Conservation (phyloP, 306 rosid genomes). For the Gastrolobium villosum region DNA sequence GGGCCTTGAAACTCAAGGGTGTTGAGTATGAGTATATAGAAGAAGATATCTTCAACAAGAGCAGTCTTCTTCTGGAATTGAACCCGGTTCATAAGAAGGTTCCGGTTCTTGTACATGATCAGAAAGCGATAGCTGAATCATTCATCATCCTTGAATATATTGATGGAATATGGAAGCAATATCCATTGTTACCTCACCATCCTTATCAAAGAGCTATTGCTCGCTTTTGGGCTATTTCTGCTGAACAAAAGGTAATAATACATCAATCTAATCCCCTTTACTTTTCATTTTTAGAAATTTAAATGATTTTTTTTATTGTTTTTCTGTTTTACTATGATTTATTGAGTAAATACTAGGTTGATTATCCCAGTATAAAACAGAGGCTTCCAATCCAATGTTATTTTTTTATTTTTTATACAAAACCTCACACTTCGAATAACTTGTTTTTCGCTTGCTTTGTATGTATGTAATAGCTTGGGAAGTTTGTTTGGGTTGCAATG, state of each 20-base stretch:
- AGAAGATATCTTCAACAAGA: constrained; percentile 54
- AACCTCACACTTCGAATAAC: too few relatives aligned
- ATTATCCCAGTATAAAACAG: too few relatives aligned
- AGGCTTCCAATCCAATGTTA: too few relatives aligned
- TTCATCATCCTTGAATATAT: constrained; percentile 49
- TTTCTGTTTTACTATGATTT: too few relatives aligned
- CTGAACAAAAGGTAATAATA: constrained; percentile 44
- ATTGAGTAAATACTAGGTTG: too few relatives aligned
- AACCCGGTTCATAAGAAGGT: constrained; percentile 54
- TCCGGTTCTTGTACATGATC: constrained; percentile 36
- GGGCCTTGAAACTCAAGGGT: constrained; percentile 47
- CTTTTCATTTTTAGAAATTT: too few relatives aligned
- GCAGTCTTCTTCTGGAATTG: constrained; percentile 43
- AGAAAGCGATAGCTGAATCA: constrained; percentile 45
- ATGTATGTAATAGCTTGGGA: constrained; percentile 39
- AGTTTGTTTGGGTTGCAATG: constrained; percentile 35
- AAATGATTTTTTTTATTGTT: too few relatives aligned
- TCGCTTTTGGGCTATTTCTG: constrained; percentile 49
- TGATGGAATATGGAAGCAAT: constrained; percentile 45
- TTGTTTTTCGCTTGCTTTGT: too few relatives aligned
- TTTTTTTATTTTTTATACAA: too few relatives aligned
- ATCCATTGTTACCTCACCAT: constrained; percentile 50
- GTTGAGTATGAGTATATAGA: constrained; percentile 48
- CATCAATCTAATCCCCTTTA: background rate
- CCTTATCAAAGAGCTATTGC: constrained; percentile 49